Base-by-base conservation (phyloP, 2,329 filamentous ascomycete genomes). In the Gliomastix tumulicola region DNA sequence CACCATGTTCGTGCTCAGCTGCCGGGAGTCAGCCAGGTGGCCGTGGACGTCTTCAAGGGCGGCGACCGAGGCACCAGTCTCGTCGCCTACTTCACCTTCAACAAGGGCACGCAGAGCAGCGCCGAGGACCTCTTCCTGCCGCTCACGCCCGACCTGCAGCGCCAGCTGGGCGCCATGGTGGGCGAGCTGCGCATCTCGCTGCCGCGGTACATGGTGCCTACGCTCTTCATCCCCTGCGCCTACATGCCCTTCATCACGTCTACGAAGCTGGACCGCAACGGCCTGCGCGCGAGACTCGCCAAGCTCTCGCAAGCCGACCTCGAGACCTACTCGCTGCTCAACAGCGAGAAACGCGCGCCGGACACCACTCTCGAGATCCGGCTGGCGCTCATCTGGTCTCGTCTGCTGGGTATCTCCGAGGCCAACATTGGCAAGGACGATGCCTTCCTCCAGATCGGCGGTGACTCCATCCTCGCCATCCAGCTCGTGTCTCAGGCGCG, bases 291-390 rank as follows among this genome's bases (percentile, higher is more conserved):
- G 25, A 21, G 25, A 10, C 23, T n/a, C 2, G 20, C 31, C 17
- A 21, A 21, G 15, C 25, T 36, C 11, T 36, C 34, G 11, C 16
- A 27, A 15, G 35, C 31, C 12, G 5, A 30, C 13, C 27, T 28
- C 16, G 23, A 18, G 12, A 18, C 28, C n/a, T 38, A 38, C 32
- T 28, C 37, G 4, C 17, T 34, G 21, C 12, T 30, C 10, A 22
- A 34, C 21, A 45, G 53, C 36, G 47, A 55, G 33, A 49, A 51
- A 30, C 49, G 47, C 32, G 50, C 53, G 13, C 57, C 57, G 2
- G 49, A 55, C n/a, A 58, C 52, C 1, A 41, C 44, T 7, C 53
- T 54, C 48, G 60, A 62, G 41, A 49, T 47, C 34, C 49, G 50
- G 2, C 40, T 59, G 8, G 49, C 55, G 7, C 41, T 45, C 16